These are phyloP conservation scores for Boehmeria nivea DNA, from an alignment of 306 rosid genomes.

Conservation along the genomic window DNA sequence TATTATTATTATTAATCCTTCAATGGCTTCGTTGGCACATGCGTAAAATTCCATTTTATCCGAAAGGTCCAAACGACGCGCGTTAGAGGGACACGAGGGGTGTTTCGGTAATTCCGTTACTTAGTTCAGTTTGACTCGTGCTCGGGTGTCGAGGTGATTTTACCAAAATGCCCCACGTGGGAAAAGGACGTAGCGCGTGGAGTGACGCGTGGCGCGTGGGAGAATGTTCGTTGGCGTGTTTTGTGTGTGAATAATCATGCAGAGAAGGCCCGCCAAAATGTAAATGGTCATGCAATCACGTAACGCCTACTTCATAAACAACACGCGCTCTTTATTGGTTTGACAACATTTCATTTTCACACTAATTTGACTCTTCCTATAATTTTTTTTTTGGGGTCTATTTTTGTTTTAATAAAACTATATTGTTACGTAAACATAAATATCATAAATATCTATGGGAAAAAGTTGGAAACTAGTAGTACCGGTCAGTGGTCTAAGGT, in stretches of 20 bases:
- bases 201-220: constrained; percentile 13
- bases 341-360: too few relatives aligned
- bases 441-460: too few relatives aligned
- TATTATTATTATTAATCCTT: background rate
- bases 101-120: constrained; percentile 14
- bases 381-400: too few relatives aligned
- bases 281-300: constrained; percentile 47
- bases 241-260: constrained; percentile 30
- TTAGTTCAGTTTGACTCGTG: constrained; percentile 18
- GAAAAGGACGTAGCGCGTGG: constrained; percentile 16
- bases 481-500: too few relatives aligned
- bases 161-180: constrained; percentile 34
- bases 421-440: too few relatives aligned
- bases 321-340: too few relatives aligned
- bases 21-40: background rate
- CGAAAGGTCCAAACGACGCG: background rate
- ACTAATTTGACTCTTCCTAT: too few relatives aligned
- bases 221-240: background rate
- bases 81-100: constrained; percentile 2
- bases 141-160: background rate
- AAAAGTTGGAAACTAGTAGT: too few relatives aligned
- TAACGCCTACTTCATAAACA: too few relatives aligned
- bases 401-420: too few relatives aligned
- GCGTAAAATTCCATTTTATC: constrained; percentile 5
- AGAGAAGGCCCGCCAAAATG: constrained; percentile 35